Conservation (phyloP, 371 early-diverging fungal genomes). For the Haplosporangium sp. region DNA sequence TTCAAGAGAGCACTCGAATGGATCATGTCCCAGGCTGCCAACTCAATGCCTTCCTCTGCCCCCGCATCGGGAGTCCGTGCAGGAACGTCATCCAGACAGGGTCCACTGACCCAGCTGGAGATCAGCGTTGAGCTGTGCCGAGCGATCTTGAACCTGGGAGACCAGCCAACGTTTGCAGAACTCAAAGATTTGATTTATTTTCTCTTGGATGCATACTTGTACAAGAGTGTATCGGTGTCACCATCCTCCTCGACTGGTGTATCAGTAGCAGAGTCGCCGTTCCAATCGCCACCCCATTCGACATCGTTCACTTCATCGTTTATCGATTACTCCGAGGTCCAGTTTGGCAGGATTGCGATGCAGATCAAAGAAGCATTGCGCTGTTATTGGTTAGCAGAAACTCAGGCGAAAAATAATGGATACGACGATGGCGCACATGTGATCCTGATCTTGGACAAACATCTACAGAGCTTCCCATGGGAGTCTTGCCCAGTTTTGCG, state of each 20-base stretch:
- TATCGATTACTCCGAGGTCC: constrained; percentile 37
- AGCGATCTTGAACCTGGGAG: constrained; percentile 67
- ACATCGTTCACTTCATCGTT: neutral
- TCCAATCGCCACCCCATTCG: neutral
- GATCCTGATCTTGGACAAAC: constrained; percentile 85
- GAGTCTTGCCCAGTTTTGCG: constrained; percentile 84
- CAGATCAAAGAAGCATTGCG: constrained; percentile 35
- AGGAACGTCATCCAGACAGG: constrained; percentile 1
- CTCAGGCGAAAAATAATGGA: constrained; percentile 51
- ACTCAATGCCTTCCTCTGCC: constrained; percentile 15
- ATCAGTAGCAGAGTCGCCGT: constrained; percentile 30
- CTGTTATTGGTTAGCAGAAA: constrained; percentile 52
- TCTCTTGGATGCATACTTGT: constrained; percentile 72
- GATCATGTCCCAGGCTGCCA: constrained; percentile 32
- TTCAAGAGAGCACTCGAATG: constrained; percentile 41
- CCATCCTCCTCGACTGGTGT: constrained; percentile 59
- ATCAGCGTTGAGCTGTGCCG: constrained; percentile 67
- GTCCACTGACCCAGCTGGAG: constrained; percentile 41
- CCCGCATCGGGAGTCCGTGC: constrained; percentile 2
- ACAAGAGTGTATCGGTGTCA: constrained; percentile 60
- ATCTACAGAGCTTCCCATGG: constrained; percentile 86
- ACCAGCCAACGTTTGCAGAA: constrained; percentile 57
- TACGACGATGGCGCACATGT: constrained; percentile 63
- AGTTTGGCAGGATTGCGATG: constrained; percentile 27
- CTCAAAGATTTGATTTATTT: constrained; percentile 80